phyloP scores from a whole-genome alignment of 2,329 filamentous ascomycete species.

The Lasiodiplodia gonubiensis region DNA sequence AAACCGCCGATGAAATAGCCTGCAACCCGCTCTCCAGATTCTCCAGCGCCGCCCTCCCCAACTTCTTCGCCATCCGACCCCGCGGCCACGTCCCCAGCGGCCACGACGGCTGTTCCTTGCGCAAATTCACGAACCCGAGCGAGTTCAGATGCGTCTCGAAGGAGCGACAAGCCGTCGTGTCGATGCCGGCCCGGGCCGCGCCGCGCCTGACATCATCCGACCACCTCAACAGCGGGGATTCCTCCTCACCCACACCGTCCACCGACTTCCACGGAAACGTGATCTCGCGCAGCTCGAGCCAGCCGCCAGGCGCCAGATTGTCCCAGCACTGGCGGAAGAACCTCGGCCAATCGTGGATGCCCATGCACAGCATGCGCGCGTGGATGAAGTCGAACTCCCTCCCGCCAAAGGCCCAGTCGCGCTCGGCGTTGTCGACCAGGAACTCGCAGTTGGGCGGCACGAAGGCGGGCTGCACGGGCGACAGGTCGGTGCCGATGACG shows the following conservation, averaged over 20 bases:
- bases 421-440: conserved; percentile 33
- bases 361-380: conserved; percentile 55
- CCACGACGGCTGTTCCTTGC: conserved; percentile 3
- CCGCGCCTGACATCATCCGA: conserved; percentile 6
- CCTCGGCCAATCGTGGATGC: conserved; percentile 57
- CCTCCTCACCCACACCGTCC: not conserved
- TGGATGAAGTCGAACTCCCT: conserved; percentile 62
- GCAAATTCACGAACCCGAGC: not conserved
- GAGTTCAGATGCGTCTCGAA: conserved; percentile 30
- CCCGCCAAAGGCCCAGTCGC: conserved; percentile 57
- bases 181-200: conserved; percentile 33
- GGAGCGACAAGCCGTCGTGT: conserved; percentile 44
- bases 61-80: not conserved
- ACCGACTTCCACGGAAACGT: conserved; percentile 31
- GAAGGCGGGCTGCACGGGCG: conserved; percentile 50
- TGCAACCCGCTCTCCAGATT: conserved; percentile 18
- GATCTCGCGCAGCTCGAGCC: conserved; percentile 53
- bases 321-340: conserved; percentile 47
- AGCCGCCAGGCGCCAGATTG: conserved; percentile 53
- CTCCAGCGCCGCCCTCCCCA: not conserved
- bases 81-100: conserved; percentile 18
- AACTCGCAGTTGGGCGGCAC: conserved; percentile 32
- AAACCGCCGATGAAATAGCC: conserved; percentile 23
- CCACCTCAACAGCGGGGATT: conserved; percentile 7
- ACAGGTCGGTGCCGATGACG: conserved; percentile 56